Percentiles rank a stretch among this genome's conserved stretches.
Evolutionary conservation across 2,329 filamentous ascomycete species (phyloP).

Genomic region (Basipetospora chlamydospora): DNA sequence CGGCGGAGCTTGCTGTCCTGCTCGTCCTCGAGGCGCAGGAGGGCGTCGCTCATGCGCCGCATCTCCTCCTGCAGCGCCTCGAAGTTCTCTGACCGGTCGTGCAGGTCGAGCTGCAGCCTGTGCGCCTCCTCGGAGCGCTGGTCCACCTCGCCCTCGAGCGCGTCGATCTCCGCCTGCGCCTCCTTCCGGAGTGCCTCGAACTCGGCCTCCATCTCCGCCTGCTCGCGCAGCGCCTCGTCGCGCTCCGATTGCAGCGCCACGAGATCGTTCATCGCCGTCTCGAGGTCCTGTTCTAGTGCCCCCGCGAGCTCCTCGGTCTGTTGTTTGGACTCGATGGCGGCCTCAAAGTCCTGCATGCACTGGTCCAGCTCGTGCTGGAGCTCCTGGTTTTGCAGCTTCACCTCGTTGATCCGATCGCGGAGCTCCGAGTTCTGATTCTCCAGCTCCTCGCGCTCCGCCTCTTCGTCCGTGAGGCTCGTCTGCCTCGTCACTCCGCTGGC

Average conservation of each 20-base stretch:
- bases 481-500: slow-evolving; percentile 53
- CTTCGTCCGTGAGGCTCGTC: slow-evolving; percentile 44
- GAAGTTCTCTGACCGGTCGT: slow-evolving; percentile 72
- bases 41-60: slow-evolving; percentile 74
- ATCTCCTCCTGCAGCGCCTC: slow-evolving; percentile 87
- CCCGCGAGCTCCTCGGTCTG: slow-evolving; percentile 42
- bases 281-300: slow-evolving; percentile 66
- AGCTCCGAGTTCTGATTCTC: slow-evolving; percentile 73
- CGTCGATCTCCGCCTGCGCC: slow-evolving; percentile 51
- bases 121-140: slow-evolving; percentile 57
- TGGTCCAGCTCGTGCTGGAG: slow-evolving; percentile 70
- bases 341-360: slow-evolving; percentile 66
- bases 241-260: slow-evolving; percentile 68
- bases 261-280: slow-evolving; percentile 65
- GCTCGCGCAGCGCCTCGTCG: slow-evolving; percentile 64
- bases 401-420: slow-evolving; percentile 71
- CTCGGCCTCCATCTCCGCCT: slow-evolving; percentile 42
- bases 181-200: slow-evolving; percentile 48
- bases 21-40: slow-evolving; percentile 81
- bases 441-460: slow-evolving; percentile 70
- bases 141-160: slow-evolving; percentile 57
- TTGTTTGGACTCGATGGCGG: slow-evolving; percentile 47
- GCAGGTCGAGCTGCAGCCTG: slow-evolving; percentile 55
- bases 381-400: slow-evolving; percentile 82
- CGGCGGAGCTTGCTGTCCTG: slow-evolving; percentile 63